A percentile compares a stretch with the other conserved stretches of the same genome.
These are phyloP conservation scores for Ophiocordyceps sinensis DNA, from an alignment of 2,329 filamentous ascomycete genomes.

Conservation along the genomic window DNA sequence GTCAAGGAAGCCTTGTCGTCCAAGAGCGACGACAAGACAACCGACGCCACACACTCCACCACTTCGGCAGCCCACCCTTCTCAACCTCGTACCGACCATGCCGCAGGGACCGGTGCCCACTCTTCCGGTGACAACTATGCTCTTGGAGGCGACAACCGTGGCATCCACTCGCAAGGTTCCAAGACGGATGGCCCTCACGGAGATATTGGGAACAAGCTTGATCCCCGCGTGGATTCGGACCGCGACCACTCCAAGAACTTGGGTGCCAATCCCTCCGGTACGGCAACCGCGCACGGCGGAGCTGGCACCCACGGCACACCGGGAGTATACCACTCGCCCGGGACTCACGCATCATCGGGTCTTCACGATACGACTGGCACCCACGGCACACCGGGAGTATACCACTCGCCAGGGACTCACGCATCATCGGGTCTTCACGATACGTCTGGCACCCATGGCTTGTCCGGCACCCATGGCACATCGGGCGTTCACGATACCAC, in stretches of 20 bases:
- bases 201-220: slow-evolving; percentile 31
- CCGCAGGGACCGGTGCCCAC: slow-evolving; percentile 7
- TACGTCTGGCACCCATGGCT: too few relatives aligned
- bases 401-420: too few relatives aligned
- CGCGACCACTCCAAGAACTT: slow-evolving; percentile 22
- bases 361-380: too few relatives aligned
- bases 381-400: too few relatives aligned
- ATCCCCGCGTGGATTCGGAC: slow-evolving; percentile 40
- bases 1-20: slow-evolving; percentile 41
- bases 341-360: too few relatives aligned
- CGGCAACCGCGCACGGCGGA: too few relatives aligned
- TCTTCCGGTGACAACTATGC: slow-evolving; percentile 31
- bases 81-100: slow-evolving; percentile 28
- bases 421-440: too few relatives aligned
- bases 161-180: slow-evolving; percentile 9
- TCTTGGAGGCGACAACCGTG: slow-evolving; percentile 3
- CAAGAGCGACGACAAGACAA: slow-evolving; percentile 22
- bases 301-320: too few relatives aligned
- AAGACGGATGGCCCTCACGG: slow-evolving; percentile 28
- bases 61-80: slow-evolving; percentile 23
- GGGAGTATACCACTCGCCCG: too few relatives aligned
- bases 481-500: too few relatives aligned
- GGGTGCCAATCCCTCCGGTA: slow-evolving; percentile 10
- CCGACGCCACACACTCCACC: slow-evolving; percentile 4
- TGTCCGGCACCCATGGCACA: too few relatives aligned